Conservation (phyloP, 768 basidiomycete genomes). For the Rhizopogon vesiculosus region DNA sequence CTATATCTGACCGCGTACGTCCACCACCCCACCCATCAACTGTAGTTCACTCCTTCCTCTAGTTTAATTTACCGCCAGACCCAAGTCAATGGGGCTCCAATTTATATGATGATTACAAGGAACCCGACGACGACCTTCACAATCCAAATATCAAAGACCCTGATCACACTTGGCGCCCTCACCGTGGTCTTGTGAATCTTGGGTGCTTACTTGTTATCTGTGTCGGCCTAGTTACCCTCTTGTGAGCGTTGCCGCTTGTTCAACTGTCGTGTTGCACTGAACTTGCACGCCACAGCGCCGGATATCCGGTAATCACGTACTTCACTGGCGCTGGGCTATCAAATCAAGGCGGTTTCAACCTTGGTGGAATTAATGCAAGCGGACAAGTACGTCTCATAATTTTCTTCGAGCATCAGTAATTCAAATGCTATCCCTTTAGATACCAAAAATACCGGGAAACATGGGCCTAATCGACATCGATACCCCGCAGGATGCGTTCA, state of each 20-base stretch:
- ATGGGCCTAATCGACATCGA: slow-evolving; percentile 55
- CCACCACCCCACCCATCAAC: background rate
- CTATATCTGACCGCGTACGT: slow-evolving; percentile 42
- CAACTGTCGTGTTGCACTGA: background rate
- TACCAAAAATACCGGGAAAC: slow-evolving; percentile 56
- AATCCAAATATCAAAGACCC: slow-evolving; percentile 45
- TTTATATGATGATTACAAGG: slow-evolving; percentile 47
- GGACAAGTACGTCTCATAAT: slow-evolving; percentile 50
- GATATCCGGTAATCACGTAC: slow-evolving; percentile 39
- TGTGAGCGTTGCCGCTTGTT: slow-evolving; percentile 39
- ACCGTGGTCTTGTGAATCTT: slow-evolving; percentile 64
- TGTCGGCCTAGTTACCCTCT: slow-evolving; percentile 44
- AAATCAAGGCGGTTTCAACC: slow-evolving; percentile 43
- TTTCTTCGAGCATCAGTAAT: background rate
- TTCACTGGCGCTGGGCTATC: slow-evolving; percentile 25
- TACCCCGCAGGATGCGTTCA: slow-evolving; percentile 53
- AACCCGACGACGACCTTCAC: slow-evolving; percentile 71
- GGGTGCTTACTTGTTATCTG: slow-evolving; percentile 62
- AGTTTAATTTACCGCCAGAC: slow-evolving; percentile 67
- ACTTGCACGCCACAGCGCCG: slow-evolving; percentile 26
- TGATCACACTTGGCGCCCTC: slow-evolving; percentile 11
- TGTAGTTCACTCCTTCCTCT: background rate
- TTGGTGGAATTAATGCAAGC: slow-evolving; percentile 71
- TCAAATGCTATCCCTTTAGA: slow-evolving; percentile 15
- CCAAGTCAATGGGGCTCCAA: slow-evolving; percentile 64